phyloP scores from a whole-genome alignment of 1,284 basidiomycete species.

The Amylostereum chailletii region DNA sequence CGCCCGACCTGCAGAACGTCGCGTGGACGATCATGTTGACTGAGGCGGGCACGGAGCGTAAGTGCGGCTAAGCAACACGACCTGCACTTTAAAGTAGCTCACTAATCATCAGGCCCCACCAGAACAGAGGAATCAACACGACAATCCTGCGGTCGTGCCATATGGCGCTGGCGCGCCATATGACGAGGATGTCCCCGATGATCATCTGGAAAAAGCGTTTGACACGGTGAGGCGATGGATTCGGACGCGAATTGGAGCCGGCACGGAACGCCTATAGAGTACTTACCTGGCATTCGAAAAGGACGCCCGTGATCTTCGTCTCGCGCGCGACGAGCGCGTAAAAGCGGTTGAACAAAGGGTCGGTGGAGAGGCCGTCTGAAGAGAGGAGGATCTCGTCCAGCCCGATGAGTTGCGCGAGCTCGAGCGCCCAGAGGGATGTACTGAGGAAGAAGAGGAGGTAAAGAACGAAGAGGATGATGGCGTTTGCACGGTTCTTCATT shows the following conservation, averaged over 20 bases:
- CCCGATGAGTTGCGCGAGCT: conserved; percentile 8
- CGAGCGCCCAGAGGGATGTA: conserved; percentile 8
- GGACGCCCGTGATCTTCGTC: conserved; percentile 7
- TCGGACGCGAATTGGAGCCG: neutral
- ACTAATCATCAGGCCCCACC: conserved; percentile 10
- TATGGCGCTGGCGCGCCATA: conserved; percentile 10
- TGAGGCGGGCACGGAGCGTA: neutral
- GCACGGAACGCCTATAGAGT: no score
- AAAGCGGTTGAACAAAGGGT: conserved; percentile 9
- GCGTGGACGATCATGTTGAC: conserved; percentile 9
- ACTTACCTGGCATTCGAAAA: conserved; percentile 8
- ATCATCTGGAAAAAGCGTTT: conserved; percentile 6
- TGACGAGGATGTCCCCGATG: conserved; percentile 9
- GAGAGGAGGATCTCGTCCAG: conserved; percentile 8
- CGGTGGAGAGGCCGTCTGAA: conserved; percentile 1
- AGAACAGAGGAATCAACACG: conserved; percentile 6
- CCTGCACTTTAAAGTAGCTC: neutral
- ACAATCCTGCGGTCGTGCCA: conserved; percentile 8
- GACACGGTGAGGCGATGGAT: neutral
- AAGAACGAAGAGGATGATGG: conserved; percentile 2
- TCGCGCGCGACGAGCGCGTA: conserved; percentile 9
- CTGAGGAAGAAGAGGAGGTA: conserved; percentile 7
- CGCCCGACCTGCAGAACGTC: conserved; percentile 7
- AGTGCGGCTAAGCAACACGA: neutral
- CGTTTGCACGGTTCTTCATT: conserved; percentile 1